phyloP scores from a whole-genome alignment of 2,329 filamentous ascomycete genomes.

The Seiridium unicorne region DNA sequence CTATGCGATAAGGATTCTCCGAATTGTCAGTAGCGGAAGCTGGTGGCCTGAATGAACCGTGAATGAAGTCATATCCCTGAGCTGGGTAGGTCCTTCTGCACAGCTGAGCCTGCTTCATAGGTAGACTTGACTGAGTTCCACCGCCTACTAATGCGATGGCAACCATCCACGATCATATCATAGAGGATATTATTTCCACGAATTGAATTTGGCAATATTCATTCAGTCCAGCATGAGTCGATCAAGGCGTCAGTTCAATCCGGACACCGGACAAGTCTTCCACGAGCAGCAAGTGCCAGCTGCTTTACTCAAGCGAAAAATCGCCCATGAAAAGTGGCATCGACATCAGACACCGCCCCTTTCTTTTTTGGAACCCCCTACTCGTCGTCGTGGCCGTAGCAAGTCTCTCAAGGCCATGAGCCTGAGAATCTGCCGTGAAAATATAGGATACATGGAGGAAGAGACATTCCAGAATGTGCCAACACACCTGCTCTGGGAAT shows the following conservation, averaged over 20 bases:
- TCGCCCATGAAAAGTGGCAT: not conserved
- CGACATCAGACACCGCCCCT: too few species aligned
- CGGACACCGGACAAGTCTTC: not conserved
- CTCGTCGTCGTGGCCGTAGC: not conserved
- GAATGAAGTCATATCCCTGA: too few species aligned
- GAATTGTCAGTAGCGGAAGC: too few species aligned
- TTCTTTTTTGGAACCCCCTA: not conserved
- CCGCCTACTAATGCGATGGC: too few species aligned
- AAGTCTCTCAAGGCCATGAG: not conserved
- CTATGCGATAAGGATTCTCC: too few species aligned
- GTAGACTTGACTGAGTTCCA: too few species aligned
- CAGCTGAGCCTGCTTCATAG: too few species aligned
- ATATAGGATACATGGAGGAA: not conserved
- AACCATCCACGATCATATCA: too few species aligned
- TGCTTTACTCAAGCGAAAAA: not conserved
- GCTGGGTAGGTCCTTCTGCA: too few species aligned
- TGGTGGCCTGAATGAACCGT: too few species aligned
- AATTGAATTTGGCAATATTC: not conserved
- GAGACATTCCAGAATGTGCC: not conserved
- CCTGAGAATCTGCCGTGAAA: not conserved
- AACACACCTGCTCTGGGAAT: not conserved
- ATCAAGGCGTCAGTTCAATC: not conserved
- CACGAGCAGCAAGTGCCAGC: not conserved
- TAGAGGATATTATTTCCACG: not conserved
- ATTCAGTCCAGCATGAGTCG: not conserved